Evolutionary conservation across 139 green algal species (phyloP), one percentile per base, ranked within the genome.

Genomic region (Chlorella sp.): DNA sequence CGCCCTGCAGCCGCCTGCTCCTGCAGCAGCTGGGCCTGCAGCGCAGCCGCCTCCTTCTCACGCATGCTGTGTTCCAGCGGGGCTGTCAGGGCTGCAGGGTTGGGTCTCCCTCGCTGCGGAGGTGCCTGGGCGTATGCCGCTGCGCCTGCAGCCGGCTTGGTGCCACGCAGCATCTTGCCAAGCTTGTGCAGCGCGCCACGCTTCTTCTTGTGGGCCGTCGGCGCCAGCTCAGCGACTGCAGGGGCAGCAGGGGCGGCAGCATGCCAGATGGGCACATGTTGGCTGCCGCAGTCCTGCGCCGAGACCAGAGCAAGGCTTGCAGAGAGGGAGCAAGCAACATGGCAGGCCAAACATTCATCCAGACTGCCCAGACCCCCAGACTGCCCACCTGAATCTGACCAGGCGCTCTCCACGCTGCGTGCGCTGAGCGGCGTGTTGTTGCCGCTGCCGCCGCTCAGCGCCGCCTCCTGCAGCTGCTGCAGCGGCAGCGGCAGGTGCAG

Each of bases 101-200:
- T 73, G 58, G 77, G 77, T 2, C 72, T 43, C 30, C 28, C 28
- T 6, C 72, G 72, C n/a, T 20, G 64, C 28, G 20, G 43, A 38
- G 43, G 24, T 44, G 24, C 30, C 77, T 43, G 60, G 56, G 58
- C 56, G 16, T 32, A 38, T 19, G 76, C 76, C 58, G 22, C 30
- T 4, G 54, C 20, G 20, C 19, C 43, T 0, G 32, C 38, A 0
- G 51, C 36, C 51, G 32, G 20, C 34, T 16, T 38, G 24, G 2
- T 72, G 68, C 73, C 73, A 2, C 73, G 56, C 43, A 86, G 82
- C 73, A 86, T 86, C 73, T 86, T 86, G 38, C 69, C 73, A 5
- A 86, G 82, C 82, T 86, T 86, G 72, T 86, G 82, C 72, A 86
- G 82, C 28, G 82, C 70, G 7, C 81, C 81, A 30, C 43, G 36